phyloP scores from a whole-genome alignment of 768 basidiomycete species.

The Tulasnella sp. region DNA sequence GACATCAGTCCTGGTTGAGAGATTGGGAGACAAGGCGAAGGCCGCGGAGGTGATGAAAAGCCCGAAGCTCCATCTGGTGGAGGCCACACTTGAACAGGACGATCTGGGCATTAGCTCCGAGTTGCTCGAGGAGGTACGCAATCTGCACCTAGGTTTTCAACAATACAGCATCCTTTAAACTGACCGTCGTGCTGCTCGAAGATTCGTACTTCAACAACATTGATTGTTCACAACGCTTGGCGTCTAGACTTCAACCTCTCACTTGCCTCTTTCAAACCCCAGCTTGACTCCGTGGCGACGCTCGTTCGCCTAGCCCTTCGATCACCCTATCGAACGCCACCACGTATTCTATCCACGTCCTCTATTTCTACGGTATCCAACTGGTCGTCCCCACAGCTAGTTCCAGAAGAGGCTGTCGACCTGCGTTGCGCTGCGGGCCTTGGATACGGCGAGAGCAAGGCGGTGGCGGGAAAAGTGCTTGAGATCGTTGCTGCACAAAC shows the following conservation, averaged over 20 bases:
- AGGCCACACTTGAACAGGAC: not conserved
- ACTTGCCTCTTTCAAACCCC: conserved; percentile 14
- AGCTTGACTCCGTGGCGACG: conserved; percentile 5
- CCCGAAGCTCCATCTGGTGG: conserved; percentile 13
- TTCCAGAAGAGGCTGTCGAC: conserved; percentile 10
- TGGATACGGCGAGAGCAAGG: conserved; percentile 28
- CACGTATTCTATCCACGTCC: conserved; percentile 15
- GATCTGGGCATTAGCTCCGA: conserved; percentile 3
- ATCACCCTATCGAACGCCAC: conserved; percentile 13
- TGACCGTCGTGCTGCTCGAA: not conserved
- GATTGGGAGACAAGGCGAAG: not conserved
- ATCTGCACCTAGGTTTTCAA: too few relatives aligned
- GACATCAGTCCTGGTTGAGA: not conserved
- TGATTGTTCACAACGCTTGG: conserved; percentile 18
- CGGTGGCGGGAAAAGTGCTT: conserved; percentile 30
- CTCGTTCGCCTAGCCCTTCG: conserved; percentile 17
- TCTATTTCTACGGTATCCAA: conserved; percentile 15
- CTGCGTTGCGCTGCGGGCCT: not conserved
- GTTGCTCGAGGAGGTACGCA: not conserved
- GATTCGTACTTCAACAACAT: conserved; percentile 2
- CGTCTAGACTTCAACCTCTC: conserved; percentile 19
- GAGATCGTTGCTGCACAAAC: conserved; percentile 25
- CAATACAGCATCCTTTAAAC: too few relatives aligned
- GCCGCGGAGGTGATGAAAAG: not conserved
- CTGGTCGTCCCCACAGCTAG: conserved; percentile 2